Base-by-base conservation (phyloP, 768 basidiomycete genomes). In the Rhodotorula taiwanensis region DNA sequence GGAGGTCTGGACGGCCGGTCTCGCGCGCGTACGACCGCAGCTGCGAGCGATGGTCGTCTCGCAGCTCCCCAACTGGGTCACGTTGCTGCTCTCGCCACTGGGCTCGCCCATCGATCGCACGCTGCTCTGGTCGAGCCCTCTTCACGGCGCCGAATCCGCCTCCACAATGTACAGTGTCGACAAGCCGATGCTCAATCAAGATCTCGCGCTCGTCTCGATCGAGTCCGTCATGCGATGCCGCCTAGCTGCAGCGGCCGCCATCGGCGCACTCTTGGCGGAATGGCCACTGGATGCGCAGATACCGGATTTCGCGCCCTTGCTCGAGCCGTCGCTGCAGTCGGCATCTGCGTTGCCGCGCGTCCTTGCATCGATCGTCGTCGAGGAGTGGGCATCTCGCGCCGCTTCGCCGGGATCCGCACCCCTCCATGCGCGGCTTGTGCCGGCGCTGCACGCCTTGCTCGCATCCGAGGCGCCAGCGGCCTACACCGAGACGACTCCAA, bases 171-270 rank as follows among this genome's bases (percentile, higher is more conserved):
- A 98, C 74, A 92, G 95, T 71, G 89, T 98, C 36, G 95, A 99
- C 78, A 98, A 91, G 79, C 87, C 87, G 62, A 91, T 98, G 85
- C 79, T 97, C 28, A 80, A 82, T 8, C 93, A 97, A 73, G 95
- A 99, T 74, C 78, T 91, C 47, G 84, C 89, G 1, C 79, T 99
- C 42, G 81, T 98, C 36, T 79, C 85, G 10, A 76, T 81, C 28
- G 91, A 95, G 71, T 77, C 83, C 8, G 83, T 90, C 42, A 74
- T 93, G 60, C 84, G 87, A 66, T 89, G 89, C 23, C 81, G 93
- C 28, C 76, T 97, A 9, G 83, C 86, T 11, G 82, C 85, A 8
- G 86, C 89, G 2, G 83, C 81, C 2, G 89, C 90, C 4, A 75
- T 97, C 31, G 87, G 90, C 5, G 15, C 21, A n/a, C 30, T 70